Evolutionary conservation across 169 alveolate genomes (phyloP).

Genomic region (Blepharisma undulans): DNA sequence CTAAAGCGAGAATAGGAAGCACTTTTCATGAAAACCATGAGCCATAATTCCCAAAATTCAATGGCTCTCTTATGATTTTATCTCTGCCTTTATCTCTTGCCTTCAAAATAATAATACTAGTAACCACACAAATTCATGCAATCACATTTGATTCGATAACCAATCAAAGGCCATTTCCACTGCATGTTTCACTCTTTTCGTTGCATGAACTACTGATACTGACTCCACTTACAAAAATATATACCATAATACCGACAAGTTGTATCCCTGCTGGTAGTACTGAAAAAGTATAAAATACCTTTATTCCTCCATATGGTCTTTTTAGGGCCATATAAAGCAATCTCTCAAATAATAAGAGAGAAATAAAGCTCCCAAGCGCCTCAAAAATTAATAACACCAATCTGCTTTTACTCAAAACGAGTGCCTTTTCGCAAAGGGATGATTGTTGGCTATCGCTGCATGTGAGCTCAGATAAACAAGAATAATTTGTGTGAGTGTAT

Average conservation of each 20-base stretch:
- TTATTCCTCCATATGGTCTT: not conserved
- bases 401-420: not conserved
- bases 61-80: not conserved
- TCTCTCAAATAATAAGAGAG: not conserved
- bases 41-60: not conserved
- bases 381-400: not conserved
- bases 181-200: not conserved
- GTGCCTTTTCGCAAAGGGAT: not conserved
- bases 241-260: not conserved
- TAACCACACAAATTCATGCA: not conserved
- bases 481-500: not conserved
- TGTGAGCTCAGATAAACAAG: not conserved
- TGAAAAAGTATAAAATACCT: not conserved
- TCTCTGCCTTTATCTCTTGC: not conserved
- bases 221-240: not conserved
- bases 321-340: not conserved
- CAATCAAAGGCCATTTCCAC: not conserved
- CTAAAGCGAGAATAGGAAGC: not conserved
- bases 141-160: not conserved
- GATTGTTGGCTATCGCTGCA: not conserved
- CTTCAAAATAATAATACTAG: not conserved
- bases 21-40: not conserved
- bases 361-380: not conserved
- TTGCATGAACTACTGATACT: not conserved
- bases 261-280: not conserved